Conservation (phyloP, 441 rosid species). For the Adansonia rubrostipa region DNA sequence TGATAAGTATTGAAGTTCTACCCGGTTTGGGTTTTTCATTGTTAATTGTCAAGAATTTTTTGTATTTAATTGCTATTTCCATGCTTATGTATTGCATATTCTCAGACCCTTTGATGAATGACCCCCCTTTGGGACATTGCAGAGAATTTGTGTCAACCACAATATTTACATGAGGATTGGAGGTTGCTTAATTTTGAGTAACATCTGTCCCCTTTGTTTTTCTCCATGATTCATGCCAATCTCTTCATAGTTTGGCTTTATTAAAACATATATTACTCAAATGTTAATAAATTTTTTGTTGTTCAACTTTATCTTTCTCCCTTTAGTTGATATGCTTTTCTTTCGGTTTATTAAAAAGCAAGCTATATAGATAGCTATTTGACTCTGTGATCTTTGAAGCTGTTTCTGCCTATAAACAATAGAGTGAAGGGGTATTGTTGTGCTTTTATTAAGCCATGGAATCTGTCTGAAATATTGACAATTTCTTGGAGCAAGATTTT, state of each 20-base stretch:
- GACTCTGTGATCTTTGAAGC: background rate
- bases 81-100: background rate
- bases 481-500: too few relatives aligned
- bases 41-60: background rate
- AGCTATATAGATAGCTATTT: too few relatives aligned
- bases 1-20: background rate
- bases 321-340: too few relatives aligned
- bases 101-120: background rate
- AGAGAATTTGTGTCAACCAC: background rate
- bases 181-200: too few relatives aligned
- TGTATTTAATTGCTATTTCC: background rate
- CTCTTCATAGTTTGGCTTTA: background rate
- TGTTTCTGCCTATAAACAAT: background rate
- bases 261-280: too few relatives aligned
- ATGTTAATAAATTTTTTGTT: too few relatives aligned
- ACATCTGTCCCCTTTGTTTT: background rate
- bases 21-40: background rate
- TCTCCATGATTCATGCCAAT: background rate
- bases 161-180: background rate
- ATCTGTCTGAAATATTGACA: background rate
- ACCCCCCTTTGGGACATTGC: background rate
- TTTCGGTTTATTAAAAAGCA: too few relatives aligned
- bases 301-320: too few relatives aligned
- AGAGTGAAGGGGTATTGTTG: background rate
- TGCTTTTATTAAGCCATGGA: background rate